phyloP scores from a whole-genome alignment of 345 rosid species.

The Hibiscus trionum region DNA sequence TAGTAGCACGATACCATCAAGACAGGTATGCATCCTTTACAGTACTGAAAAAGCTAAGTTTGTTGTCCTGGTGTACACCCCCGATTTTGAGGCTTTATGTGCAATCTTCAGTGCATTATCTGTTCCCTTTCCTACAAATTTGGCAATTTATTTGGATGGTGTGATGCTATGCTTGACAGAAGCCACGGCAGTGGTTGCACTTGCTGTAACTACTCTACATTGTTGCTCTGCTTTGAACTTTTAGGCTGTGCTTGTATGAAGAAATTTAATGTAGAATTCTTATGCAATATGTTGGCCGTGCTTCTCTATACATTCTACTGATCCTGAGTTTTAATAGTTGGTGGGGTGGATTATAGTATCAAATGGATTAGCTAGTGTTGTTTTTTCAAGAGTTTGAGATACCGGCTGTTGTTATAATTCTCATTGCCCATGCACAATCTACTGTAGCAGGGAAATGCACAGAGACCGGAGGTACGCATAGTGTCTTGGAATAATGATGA shows the following conservation, averaged over 20 bases:
- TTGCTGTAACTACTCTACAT: not conserved
- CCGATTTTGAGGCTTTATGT: not conserved
- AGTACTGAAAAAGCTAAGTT: not conserved
- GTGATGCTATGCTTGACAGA: not conserved
- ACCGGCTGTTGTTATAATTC: conserved; percentile 3
- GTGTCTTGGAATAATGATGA: conserved; percentile 96
- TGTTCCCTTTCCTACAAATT: not conserved
- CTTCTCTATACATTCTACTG: not conserved
- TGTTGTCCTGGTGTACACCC: not conserved
- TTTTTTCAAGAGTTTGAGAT: not conserved
- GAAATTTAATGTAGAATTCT: not conserved
- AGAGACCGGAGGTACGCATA: conserved; percentile 91
- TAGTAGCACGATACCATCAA: conserved; percentile 54
- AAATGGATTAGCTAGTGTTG: not conserved
- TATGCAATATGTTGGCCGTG: not conserved
- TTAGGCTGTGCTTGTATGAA: not conserved
- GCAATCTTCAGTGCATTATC: not conserved
- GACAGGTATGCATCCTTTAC: conserved; percentile 58
- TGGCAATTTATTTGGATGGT: not conserved
- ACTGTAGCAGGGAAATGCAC: conserved; percentile 78
- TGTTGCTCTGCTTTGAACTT: not conserved
- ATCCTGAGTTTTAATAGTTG: not conserved
- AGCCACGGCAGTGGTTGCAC: not conserved
- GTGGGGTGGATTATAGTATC: not conserved
- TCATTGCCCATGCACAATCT: conserved; percentile 13